Evolutionary conservation across 345 rosid genomes (phyloP).

Genomic region (Excoecaria cochinchinensis): DNA sequence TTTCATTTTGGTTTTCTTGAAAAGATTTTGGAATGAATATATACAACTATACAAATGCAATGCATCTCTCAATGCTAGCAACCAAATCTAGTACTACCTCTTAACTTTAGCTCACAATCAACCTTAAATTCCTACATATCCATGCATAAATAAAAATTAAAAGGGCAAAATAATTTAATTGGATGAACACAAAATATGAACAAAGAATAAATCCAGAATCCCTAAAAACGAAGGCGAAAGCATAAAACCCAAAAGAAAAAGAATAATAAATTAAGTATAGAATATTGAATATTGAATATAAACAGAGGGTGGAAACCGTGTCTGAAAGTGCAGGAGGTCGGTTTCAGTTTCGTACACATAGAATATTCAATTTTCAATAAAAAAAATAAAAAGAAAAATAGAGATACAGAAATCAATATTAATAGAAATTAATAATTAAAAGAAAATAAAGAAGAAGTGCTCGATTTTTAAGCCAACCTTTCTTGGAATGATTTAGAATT

Average conservation of each 20-base stretch:
- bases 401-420: too few relatives aligned
- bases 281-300: too few relatives aligned
- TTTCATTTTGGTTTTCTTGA: not conserved
- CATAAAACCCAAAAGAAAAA: not conserved
- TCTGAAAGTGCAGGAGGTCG: constrained; percentile 37
- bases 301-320: constrained; percentile 31
- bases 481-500: constrained; percentile 31
- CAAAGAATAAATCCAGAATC: not conserved
- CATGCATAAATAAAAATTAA: not conserved
- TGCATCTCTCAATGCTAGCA: too few relatives aligned
- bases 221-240: constrained; percentile 34
- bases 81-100: too few relatives aligned
- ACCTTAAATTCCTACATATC: too few relatives aligned
- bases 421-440: not conserved
- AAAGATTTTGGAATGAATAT: not conserved
- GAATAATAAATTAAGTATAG: too few relatives aligned
- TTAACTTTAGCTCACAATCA: too few relatives aligned
- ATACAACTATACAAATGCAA: too few relatives aligned
- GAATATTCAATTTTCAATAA: not conserved
- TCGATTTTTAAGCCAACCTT: constrained; percentile 51
- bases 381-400: not conserved
- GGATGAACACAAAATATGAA: too few relatives aligned
- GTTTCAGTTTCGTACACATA: constrained; percentile 29
- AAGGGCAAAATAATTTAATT: too few relatives aligned
- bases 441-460: constrained; percentile 9